Evolutionary conservation across 345 rosid species (phyloP).

Genomic region (Moricandia arvensis): DNA sequence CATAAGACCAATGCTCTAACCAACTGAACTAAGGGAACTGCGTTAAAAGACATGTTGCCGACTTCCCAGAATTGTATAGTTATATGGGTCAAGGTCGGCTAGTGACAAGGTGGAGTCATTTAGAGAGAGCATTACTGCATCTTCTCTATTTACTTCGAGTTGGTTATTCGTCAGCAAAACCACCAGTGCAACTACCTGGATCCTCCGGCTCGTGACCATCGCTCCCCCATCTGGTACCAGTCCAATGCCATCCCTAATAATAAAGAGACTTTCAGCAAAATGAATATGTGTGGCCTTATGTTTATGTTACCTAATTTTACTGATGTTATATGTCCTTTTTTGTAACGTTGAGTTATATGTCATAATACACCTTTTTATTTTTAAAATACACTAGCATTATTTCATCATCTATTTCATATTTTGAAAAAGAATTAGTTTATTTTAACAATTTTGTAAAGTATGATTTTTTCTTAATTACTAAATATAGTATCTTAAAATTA

Average conservation of each 20-base stretch:
- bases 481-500: too few species aligned
- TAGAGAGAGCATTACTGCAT: background rate
- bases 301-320: too few species aligned
- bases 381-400: too few species aligned
- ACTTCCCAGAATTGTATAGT: background rate
- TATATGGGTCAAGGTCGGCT: background rate
- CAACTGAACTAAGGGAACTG: background rate
- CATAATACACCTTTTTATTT: too few species aligned
- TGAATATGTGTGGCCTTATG: background rate
- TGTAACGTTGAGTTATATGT: too few species aligned
- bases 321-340: too few species aligned
- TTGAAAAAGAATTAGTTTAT: too few species aligned
- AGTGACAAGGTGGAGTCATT: background rate
- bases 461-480: too few species aligned
- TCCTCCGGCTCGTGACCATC: slow-evolving; percentile 19
- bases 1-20: too few species aligned
- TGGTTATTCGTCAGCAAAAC: background rate
- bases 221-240: background rate
- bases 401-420: too few species aligned
- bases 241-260: background rate
- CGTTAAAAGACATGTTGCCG: slow-evolving; percentile 7
- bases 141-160: background rate
- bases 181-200: slow-evolving; percentile 11
- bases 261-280: background rate
- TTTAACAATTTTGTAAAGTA: too few species aligned